phyloP scores from a whole-genome alignment of 192 early-diverging fungal species.

The Rhizophagus clarus region DNA sequence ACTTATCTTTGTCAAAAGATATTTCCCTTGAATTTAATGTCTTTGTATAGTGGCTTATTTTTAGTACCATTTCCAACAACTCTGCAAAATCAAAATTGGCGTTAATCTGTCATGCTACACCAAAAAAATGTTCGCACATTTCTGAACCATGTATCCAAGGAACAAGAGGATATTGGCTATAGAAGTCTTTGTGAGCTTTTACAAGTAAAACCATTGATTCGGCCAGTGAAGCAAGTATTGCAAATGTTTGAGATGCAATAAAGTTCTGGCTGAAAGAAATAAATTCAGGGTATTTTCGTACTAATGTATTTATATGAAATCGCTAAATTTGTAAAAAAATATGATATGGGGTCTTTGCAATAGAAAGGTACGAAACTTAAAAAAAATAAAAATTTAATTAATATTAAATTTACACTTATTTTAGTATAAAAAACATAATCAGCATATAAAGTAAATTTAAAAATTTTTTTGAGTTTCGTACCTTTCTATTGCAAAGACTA shows the following conservation, averaged over 20 bases:
- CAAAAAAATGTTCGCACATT: neutral
- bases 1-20: conserved; percentile 5
- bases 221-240: neutral
- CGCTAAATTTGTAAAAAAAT: neutral
- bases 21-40: neutral
- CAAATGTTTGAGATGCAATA: neutral
- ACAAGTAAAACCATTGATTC: neutral
- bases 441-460: no score
- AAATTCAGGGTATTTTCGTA: neutral
- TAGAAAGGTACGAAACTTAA: no score
- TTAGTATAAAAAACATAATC: no score
- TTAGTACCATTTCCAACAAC: neutral
- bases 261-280: neutral
- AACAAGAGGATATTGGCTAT: neutral
- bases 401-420: no score
- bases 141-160: neutral
- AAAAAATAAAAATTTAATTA: no score
- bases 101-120: neutral
- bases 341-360: no score
- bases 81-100: conserved; percentile 5
- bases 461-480: no score
- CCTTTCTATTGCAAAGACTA: no score
- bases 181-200: neutral
- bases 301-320: neutral
- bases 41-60: neutral